Base-by-base conservation (phyloP, 108 stramenopile species). In the Phaeodactylum tricornutum region DNA sequence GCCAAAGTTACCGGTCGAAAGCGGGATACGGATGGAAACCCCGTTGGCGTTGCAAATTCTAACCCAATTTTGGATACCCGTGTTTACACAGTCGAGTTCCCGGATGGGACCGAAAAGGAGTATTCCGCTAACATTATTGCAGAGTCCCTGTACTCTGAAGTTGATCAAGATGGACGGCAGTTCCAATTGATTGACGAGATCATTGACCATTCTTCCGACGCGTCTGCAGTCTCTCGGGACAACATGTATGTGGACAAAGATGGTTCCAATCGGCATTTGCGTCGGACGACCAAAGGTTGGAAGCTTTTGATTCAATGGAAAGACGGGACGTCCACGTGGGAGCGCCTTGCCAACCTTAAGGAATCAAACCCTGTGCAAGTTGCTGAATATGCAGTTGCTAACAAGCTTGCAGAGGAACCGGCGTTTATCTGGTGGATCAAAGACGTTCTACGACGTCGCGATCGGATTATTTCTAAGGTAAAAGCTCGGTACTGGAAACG, bases 41-140 rank as follows among this genome's bases (percentile, higher is more conserved):
- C 26, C 0, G 49, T 71, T 22, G 75, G 75, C 0, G 31, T 25
- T 0, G 1, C 41, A 4, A 28, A 75, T 50, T 15, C 33, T 19
- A 70, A 70, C 27, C 74, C 68, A 29, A 8, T 75, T 5, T 59
- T 75, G 26, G 68, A 70, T 27, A 66, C 64, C 0, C 14, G 39
- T 2, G 22, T 36, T 2, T 75, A 62, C 36, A 61, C 61, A 12
- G 56, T 75, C 14, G 60, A 66, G 36, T 62, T 75, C 8, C 28
- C 22, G 20, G 53, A 67, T 39, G 69, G 69, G 14, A 22, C 27
- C 0, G 19, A 36, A 9, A 50, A 69, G 1, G 36, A 1, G 11
- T 66, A 57, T 37, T 41, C n/a, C 7, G 67, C 67, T 4, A 69
- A 74, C 32, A 5, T 25, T 25, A 70, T 70, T 26, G 69, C 68